Percentiles rank a stretch among this genome's conserved stretches.
Conservation (phyloP, 2,329 filamentous ascomycete genomes). For the Diaporthe caulivora region DNA sequence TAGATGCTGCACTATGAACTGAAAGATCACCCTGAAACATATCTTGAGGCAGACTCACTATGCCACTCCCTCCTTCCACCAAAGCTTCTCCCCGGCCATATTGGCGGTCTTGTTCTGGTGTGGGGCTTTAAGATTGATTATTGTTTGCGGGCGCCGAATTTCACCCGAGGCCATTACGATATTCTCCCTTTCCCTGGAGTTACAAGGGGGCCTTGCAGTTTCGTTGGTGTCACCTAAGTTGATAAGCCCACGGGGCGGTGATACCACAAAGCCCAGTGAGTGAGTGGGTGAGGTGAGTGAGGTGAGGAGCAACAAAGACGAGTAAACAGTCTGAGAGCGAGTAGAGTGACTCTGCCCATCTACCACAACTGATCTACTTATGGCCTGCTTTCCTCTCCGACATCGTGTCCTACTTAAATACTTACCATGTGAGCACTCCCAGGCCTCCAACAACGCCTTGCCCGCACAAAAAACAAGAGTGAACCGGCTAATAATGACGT, state of each 20-base stretch:
- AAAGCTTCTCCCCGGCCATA: slow-evolving; percentile 31
- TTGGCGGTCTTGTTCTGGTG: neutral
- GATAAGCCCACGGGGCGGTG: neutral
- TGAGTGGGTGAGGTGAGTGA: neutral
- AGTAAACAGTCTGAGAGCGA: neutral
- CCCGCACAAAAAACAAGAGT: neutral
- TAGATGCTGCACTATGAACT: neutral
- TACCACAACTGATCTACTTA: neutral
- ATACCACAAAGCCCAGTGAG: neutral
- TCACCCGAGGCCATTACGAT: neutral
- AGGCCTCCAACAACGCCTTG: neutral
- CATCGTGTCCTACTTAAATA: slow-evolving; percentile 22
- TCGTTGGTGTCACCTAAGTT: neutral
- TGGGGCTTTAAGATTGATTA: neutral
- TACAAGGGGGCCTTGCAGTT: neutral
- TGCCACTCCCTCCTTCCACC: slow-evolving; percentile 40
- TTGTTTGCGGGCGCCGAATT: neutral
- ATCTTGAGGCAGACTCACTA: slow-evolving; percentile 33
- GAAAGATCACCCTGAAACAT: neutral
- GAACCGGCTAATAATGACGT: slow-evolving; percentile 23
- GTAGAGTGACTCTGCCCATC: neutral
- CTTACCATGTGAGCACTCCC: neutral
- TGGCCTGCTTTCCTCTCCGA: neutral
- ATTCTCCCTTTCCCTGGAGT: neutral
- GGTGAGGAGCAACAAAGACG: neutral